Evolutionary conservation across 2,329 filamentous ascomycete species (phyloP).

Genomic region (Metarhizium robertsii): DNA sequence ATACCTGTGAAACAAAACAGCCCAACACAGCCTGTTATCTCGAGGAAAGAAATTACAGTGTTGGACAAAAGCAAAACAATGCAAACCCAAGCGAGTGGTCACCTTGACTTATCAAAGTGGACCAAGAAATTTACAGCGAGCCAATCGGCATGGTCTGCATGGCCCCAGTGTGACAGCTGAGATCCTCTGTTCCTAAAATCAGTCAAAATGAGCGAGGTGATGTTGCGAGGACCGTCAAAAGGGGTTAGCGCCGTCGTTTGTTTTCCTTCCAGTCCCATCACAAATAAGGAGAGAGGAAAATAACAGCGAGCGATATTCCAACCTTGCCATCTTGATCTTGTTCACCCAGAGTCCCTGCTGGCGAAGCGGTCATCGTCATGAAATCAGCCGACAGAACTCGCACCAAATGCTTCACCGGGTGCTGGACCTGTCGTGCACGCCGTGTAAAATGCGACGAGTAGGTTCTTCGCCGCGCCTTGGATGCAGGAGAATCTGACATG

Average conservation of each 20-base stretch:
- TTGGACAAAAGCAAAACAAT: background rate
- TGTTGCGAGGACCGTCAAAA: too few relatives aligned
- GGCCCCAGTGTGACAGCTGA: background rate
- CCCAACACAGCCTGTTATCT: background rate
- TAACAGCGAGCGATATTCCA: background rate
- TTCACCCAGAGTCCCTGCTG: background rate
- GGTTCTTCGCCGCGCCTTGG: background rate
- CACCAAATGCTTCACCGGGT: conserved; percentile 11
- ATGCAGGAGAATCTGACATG: background rate
- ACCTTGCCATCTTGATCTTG: background rate
- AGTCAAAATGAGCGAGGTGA: too few relatives aligned
- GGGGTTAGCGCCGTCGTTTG: too few relatives aligned
- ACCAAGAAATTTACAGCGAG: conserved; percentile 19
- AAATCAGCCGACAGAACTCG: background rate
- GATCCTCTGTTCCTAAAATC: too few relatives aligned
- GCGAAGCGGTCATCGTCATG: background rate
- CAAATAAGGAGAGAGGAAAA: too few relatives aligned
- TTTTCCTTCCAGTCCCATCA: too few relatives aligned
- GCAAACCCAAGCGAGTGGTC: background rate
- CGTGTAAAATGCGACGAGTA: conserved; percentile 13
- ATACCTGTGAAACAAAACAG: background rate
- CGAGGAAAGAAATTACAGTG: background rate
- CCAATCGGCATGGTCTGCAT: conserved; percentile 8
- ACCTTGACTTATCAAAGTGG: conserved; percentile 5
- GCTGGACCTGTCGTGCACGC: conserved; percentile 11